Evolutionary conservation across 345 rosid genomes (phyloP).

Genomic region (Gossypium thurberi): DNA sequence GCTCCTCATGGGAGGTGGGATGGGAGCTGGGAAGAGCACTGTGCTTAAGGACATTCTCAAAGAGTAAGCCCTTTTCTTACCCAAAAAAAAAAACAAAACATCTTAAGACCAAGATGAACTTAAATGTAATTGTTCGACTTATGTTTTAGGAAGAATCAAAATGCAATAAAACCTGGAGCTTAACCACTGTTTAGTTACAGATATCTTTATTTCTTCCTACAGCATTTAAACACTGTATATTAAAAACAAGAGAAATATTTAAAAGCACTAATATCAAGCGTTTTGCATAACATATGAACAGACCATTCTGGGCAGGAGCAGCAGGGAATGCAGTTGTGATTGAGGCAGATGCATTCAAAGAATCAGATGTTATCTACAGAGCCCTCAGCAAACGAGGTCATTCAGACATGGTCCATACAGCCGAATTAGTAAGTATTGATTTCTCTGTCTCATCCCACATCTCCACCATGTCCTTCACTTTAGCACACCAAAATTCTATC

Average conservation of each 20-base stretch:
- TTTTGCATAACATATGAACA: conserved; percentile 29
- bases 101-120: not conserved
- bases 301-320: conserved; percentile 87
- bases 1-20: conserved; percentile 95
- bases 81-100: no score
- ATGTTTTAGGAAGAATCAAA: not conserved
- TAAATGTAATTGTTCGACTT: not conserved
- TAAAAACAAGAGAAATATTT: not conserved
- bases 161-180: not conserved
- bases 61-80: conserved; percentile 45
- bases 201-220: not conserved
- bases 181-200: no score
- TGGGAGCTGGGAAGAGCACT: conserved; percentile 99
- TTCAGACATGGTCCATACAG: conserved; percentile 77
- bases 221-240: not conserved
- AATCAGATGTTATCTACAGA: conserved; percentile 83
- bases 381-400: conserved; percentile 79
- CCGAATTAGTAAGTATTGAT: conserved; percentile 57
- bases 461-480: not conserved
- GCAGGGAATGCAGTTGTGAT: conserved; percentile 68
- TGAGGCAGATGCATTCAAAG: conserved; percentile 95
- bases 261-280: not conserved
- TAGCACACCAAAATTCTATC: not conserved
- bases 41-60: conserved; percentile 85
- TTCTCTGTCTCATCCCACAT: not conserved